A percentile compares a stretch with the other conserved stretches of the same genome.
Evolutionary conservation across 768 basidiomycete genomes (phyloP).

Genomic region (Leucocoprinus sp.): DNA sequence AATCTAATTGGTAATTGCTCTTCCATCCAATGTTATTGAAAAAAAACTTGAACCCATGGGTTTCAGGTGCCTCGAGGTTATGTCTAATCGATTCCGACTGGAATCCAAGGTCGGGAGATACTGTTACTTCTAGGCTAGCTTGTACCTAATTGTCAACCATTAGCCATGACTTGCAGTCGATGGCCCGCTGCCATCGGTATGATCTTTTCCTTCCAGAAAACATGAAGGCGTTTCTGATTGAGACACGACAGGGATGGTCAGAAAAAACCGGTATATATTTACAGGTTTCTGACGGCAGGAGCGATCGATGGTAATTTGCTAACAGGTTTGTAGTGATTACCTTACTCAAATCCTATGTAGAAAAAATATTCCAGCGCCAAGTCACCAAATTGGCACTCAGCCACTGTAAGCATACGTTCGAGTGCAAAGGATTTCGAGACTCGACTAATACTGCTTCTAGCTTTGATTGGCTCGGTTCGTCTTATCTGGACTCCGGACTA

Average conservation of each 20-base stretch:
- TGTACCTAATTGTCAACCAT: slow-evolving; percentile 1
- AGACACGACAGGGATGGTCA: slow-evolving; percentile 71
- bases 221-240: slow-evolving; percentile 1
- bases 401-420: slow-evolving; percentile 42
- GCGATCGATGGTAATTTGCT: slow-evolving; percentile 71
- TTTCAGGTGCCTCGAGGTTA: slow-evolving; percentile 67
- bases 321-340: not conserved
- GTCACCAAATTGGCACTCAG: slow-evolving; percentile 90
- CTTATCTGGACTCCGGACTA: slow-evolving; percentile 10
- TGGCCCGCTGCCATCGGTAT: slow-evolving; percentile 93
- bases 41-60: not conserved
- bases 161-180: slow-evolving; percentile 90
- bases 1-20: slow-evolving; percentile 69
- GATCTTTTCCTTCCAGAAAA: slow-evolving; percentile 1
- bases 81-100: slow-evolving; percentile 88
- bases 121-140: not conserved
- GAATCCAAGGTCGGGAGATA: slow-evolving; percentile 67
- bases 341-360: slow-evolving; percentile 26
- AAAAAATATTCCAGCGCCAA: slow-evolving; percentile 91
- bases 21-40: not conserved
- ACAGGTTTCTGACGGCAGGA: slow-evolving; percentile 78
- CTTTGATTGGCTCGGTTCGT: slow-evolving; percentile 63
- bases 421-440: not conserved
- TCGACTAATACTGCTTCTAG: slow-evolving; percentile 23
- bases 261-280: slow-evolving; percentile 84